Conservation (phyloP, 2,329 filamentous ascomycete species). For the Venturia oleaginea region DNA sequence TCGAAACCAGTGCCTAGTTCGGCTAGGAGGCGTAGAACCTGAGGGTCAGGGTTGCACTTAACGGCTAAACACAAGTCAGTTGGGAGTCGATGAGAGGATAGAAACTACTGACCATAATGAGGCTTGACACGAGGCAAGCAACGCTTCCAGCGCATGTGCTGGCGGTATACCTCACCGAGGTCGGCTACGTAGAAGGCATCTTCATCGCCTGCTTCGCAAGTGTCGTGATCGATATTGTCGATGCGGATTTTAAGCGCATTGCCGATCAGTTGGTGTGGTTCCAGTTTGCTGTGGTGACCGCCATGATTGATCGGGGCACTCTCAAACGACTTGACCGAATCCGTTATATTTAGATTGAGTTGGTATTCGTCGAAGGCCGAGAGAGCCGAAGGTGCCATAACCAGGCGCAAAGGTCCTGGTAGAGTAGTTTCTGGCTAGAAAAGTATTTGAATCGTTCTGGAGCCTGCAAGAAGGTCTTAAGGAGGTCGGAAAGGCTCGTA, state of each 20-base stretch:
- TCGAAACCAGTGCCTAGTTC: conserved; percentile 91
- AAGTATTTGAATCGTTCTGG: conserved; percentile 12
- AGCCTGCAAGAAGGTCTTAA: conserved; percentile 51
- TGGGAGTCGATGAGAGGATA: neutral
- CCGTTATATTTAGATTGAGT: conserved; percentile 30
- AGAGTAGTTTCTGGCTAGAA: conserved; percentile 23
- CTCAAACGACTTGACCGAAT: conserved; percentile 16
- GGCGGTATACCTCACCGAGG: conserved; percentile 95
- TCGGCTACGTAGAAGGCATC: conserved; percentile 98
- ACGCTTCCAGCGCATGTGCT: conserved; percentile 96
- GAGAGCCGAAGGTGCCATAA: conserved; percentile 16
- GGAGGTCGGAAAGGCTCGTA: conserved; percentile 92
- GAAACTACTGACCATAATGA: conserved; percentile 67
- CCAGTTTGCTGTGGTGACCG: conserved; percentile 33
- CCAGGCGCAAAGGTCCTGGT: conserved; percentile 16
- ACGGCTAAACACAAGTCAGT: conserved; percentile 54
- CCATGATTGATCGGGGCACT: conserved; percentile 20
- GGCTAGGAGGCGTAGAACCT: conserved; percentile 79
- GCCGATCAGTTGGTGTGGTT: conserved; percentile 73
- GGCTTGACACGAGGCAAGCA: conserved; percentile 87
- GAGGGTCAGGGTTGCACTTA: conserved; percentile 95
- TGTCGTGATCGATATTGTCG: conserved; percentile 73
- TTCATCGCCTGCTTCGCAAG: conserved; percentile 85
- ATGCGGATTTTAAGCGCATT: conserved; percentile 80
- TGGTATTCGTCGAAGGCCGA: conserved; percentile 24